phyloP scores from a whole-genome alignment of 2,329 filamentous ascomycete genomes.

The Tolypocladium inflatum region DNA sequence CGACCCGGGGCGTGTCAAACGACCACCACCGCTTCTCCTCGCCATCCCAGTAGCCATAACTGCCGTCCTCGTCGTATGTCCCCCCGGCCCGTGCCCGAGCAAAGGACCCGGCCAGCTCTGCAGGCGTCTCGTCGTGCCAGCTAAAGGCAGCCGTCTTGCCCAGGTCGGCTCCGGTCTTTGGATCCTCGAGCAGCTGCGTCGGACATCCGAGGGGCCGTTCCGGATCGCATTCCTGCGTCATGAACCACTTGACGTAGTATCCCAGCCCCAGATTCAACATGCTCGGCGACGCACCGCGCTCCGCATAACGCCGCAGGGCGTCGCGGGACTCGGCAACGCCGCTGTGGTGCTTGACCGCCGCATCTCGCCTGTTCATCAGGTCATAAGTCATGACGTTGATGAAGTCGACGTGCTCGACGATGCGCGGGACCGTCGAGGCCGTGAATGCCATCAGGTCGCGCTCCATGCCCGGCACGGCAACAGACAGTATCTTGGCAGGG shows the following conservation, averaged over 20 bases:
- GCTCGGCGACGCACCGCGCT: conserved; percentile 36
- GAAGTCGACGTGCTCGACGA: conserved; percentile 52
- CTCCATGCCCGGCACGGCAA: conserved; percentile 57
- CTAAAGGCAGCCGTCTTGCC: conserved; percentile 51
- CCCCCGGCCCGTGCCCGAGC: conserved; percentile 41
- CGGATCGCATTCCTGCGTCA: conserved; percentile 34
- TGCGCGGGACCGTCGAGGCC: conserved; percentile 43
- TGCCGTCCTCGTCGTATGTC: conserved; percentile 47
- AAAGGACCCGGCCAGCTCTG: conserved; percentile 48
- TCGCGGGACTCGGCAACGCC: conserved; percentile 46
- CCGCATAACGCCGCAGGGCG: conserved; percentile 50
- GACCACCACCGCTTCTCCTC: conserved; percentile 59
- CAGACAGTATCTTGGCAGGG: conserved; percentile 48
- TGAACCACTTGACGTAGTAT: conserved; percentile 60
- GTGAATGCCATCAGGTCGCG: conserved; percentile 62
- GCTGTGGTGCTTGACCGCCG: conserved; percentile 53
- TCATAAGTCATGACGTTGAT: conserved; percentile 65
- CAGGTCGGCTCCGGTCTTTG: conserved; percentile 44
- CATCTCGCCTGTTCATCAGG: conserved; percentile 60
- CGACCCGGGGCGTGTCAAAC: conserved; percentile 55
- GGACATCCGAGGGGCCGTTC: conserved; percentile 41
- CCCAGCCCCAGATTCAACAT: conserved; percentile 56
- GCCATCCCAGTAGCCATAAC: conserved; percentile 59
- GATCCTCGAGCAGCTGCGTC: conserved; percentile 48
- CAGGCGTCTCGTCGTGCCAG: conserved; percentile 45